Percentiles rank a stretch among this genome's conserved stretches.
Evolutionary conservation across 2,329 filamentous ascomycete genomes (phyloP).

Genomic region (Podosphaera leucotricha): DNA sequence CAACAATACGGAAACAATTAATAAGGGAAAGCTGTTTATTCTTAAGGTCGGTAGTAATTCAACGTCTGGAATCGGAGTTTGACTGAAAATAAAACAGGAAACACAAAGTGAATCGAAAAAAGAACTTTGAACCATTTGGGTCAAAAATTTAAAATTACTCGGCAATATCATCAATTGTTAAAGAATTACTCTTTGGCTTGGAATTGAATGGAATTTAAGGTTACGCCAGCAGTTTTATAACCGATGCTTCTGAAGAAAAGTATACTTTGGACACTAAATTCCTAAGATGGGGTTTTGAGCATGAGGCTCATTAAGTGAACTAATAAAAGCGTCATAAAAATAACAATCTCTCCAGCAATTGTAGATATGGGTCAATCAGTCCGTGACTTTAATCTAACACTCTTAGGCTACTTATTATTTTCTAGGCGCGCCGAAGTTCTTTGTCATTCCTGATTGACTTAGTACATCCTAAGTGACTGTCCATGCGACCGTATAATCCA

Average conservation of each 20-base stretch:
- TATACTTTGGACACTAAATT: no score
- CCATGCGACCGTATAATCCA: conserved; percentile 67
- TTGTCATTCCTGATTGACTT: conserved; percentile 60
- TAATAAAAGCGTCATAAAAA: no score
- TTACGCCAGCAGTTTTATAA: no score
- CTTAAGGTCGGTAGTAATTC: conserved; percentile 17
- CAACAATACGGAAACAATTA: conserved; percentile 33
- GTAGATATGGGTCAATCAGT: conserved; percentile 10
- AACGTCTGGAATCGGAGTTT: neutral
- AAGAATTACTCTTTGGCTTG: neutral
- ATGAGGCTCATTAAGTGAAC: neutral
- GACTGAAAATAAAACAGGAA: neutral
- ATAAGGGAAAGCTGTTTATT: conserved; percentile 31
- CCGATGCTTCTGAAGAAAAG: no score
- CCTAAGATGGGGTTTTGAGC: no score
- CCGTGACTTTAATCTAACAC: conserved; percentile 11
- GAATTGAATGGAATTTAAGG: no score
- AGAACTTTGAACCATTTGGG: conserved; percentile 2
- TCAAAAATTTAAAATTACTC: neutral
- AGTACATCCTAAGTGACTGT: conserved; percentile 71
- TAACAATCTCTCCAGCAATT: no score
- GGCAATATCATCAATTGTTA: neutral
- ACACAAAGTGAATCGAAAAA: conserved; percentile 5
- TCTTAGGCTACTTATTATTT: conserved; percentile 36
- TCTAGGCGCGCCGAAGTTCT: conserved; percentile 63